phyloP scores from a whole-genome alignment of 2,329 filamentous ascomycete species.

The Nemania abortiva region DNA sequence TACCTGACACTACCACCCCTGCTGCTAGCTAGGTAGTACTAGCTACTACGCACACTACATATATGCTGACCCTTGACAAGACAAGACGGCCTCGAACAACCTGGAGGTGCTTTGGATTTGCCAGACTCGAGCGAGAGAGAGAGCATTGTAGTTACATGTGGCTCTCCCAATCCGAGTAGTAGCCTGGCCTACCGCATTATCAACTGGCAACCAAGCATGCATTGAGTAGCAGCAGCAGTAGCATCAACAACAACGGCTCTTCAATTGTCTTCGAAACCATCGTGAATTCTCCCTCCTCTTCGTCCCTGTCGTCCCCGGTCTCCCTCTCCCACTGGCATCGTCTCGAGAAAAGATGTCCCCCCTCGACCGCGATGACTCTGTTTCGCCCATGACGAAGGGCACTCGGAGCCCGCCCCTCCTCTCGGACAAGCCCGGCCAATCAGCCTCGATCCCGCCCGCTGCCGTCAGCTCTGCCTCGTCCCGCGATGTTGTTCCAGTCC shows the following conservation, averaged over 20 bases:
- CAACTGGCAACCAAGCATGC: no score
- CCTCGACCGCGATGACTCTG: constrained; percentile 49
- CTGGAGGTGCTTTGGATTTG: neutral
- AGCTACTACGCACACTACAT: neutral
- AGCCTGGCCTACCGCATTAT: no score
- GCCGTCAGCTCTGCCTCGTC: constrained; percentile 46
- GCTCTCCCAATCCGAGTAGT: no score
- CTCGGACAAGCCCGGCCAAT: constrained; percentile 42
- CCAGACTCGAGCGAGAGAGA: no score
- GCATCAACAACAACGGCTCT: neutral
- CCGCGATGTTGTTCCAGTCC: constrained; percentile 36
- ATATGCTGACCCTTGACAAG: neutral
- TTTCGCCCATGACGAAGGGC: constrained; percentile 53
- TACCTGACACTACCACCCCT: neutral
- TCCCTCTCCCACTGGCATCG: neutral
- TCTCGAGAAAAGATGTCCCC: constrained; percentile 43
- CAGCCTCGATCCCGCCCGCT: constrained; percentile 41
- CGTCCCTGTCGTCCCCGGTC: neutral
- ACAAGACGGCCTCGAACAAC: neutral
- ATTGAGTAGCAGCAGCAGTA: no score
- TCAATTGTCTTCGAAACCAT: neutral
- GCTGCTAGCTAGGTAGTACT: neutral
- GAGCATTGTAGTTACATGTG: no score
- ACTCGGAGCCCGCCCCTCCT: constrained; percentile 46
- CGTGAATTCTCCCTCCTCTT: neutral